These are phyloP conservation scores for Leccinum boreale DNA, from an alignment of 768 basidiomycete genomes.

Conservation along the genomic window DNA sequence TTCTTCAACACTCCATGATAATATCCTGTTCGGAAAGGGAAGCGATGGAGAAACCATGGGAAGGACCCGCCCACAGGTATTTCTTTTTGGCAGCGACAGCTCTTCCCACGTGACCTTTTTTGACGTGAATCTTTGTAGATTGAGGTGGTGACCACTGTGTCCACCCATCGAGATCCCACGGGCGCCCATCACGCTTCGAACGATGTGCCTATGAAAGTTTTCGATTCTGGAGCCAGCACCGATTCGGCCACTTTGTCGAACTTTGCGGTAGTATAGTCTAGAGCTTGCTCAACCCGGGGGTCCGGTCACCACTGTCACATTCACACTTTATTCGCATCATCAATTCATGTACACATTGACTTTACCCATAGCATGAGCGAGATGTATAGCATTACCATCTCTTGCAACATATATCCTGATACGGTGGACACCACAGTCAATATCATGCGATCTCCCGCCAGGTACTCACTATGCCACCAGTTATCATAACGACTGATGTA, in stretches of 20 bases:
- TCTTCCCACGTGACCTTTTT: not conserved
- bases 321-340: not conserved
- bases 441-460: not conserved
- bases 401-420: not conserved
- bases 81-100: not conserved
- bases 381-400: not conserved
- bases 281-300: not conserved
- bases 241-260: not conserved
- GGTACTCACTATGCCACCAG: not conserved
- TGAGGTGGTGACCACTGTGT: not conserved
- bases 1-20: not conserved
- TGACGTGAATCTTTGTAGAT: not conserved
- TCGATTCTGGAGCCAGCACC: not conserved
- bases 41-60: not conserved
- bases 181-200: not conserved
- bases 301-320: not conserved
- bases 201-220: not conserved
- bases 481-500: not conserved
- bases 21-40: conserved; percentile 6
- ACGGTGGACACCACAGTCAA: not conserved
- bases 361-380: not conserved
- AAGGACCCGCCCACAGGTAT: conserved; percentile 5
- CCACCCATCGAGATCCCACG: not conserved
- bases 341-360: not conserved
- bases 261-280: not conserved